Base-by-base conservation (phyloP, 1,284 basidiomycete species). In the Ceratobasidium sp. region DNA sequence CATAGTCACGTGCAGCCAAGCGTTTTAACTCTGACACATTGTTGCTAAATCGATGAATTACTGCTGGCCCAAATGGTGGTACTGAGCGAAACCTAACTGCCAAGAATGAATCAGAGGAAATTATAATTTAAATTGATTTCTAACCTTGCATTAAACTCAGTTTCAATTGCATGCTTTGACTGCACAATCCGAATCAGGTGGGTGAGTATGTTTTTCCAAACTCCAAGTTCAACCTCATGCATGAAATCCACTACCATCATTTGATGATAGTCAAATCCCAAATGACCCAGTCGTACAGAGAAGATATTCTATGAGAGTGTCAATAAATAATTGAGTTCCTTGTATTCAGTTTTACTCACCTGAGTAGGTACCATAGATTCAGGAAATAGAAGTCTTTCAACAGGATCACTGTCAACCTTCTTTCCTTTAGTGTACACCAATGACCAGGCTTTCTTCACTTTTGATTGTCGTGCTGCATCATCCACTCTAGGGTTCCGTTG, bases 141-240 rank as follows among this genome's bases (percentile, higher is more conserved):
- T 47, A 19, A 74, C 69, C 76, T 45, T 62, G 19, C 29, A 74
- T 78, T 69, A 7, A 78, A 48, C 33, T 73, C 53, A 6, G n/a
- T 53, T 0, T 77, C 63, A 4, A 31, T 27, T 7, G 54, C 65
- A n/a, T 24, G 33, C 15, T 64, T 76, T 22, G 77, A 57, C 60
- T 80, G 50, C 5, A 81, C 75, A 9, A 82, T 77, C 0, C 79
- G 79, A 36, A 82, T 67, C 2, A 82, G 64, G 65, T 82, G 80
- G 1, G 75, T 77, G 53, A 82, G 76, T 19, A 81, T 19, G 19
- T 77, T 54, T 72, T 81, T 81, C 80, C 79, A 82, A 5, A 74
- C 73, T 1, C 75, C 77, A 3, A 78, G 64, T 51, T 78, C 77
- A 36, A 77, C 54, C 51, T 79, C 76, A 50, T 75, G 71, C 44